These are phyloP conservation scores for Aspergillus carbonarius DNA, from an alignment of 2,329 filamentous ascomycete genomes.

Conservation along the genomic window DNA sequence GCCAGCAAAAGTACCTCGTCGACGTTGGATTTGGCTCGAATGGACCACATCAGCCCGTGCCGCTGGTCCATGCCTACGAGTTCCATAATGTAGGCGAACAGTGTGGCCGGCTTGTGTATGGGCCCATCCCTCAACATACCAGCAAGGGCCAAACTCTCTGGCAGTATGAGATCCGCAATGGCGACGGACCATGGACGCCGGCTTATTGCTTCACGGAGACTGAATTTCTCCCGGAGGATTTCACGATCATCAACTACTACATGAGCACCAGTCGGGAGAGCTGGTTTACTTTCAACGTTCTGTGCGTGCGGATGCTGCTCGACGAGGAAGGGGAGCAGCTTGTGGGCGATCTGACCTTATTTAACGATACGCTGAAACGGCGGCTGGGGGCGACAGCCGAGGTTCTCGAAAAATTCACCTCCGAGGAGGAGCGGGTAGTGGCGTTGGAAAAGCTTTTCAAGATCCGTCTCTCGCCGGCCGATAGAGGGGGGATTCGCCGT, in stretches of 20 bases:
- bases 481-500: not conserved
- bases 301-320: not conserved
- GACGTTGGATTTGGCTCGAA: slow-evolving; percentile 2
- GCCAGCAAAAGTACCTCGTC: not conserved
- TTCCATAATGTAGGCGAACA: slow-evolving; percentile 1
- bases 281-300: not conserved
- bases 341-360: not conserved
- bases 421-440: not conserved
- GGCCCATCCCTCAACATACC: not conserved
- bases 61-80: not conserved
- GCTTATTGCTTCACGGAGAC: not conserved
- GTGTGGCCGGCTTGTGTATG: not conserved
- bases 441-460: not conserved
- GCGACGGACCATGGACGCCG: not conserved
- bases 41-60: not conserved
- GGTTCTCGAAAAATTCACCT: not conserved
- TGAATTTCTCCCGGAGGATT: not conserved
- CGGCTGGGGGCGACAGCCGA: not conserved
- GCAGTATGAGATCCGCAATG: not conserved
- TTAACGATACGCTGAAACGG: not conserved
- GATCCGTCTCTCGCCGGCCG: not conserved
- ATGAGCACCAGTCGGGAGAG: not conserved
- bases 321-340: not conserved
- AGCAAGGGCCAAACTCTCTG: not conserved
- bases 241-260: not conserved